A percentile compares a stretch with the other conserved stretches of the same genome.
Evolutionary conservation across 805 yeast species (phyloP).

Genomic region (Pichia paraexigua): DNA sequence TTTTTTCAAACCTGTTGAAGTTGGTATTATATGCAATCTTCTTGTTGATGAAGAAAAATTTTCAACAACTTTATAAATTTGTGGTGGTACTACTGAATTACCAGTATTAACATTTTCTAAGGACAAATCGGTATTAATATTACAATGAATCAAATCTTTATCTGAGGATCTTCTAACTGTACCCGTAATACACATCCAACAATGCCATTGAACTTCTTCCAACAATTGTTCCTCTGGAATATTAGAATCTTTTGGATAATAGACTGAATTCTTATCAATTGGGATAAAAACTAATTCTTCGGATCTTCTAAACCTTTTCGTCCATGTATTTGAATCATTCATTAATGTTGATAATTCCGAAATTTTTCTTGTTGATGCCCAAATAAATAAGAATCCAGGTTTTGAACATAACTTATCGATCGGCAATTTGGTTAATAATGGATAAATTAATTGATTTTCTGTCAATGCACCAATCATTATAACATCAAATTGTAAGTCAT

Average conservation of each 20-base stretch:
- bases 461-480: constrained; percentile 86
- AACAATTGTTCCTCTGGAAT: constrained; percentile 42
- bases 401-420: constrained; percentile 66
- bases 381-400: constrained; percentile 79
- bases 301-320: constrained; percentile 70
- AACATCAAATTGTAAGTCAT: constrained; percentile 69
- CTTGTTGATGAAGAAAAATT: constrained; percentile 79
- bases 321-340: constrained; percentile 30
- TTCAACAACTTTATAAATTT: constrained; percentile 76
- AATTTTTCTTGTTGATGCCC: constrained; percentile 77
- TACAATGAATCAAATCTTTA: constrained; percentile 80
- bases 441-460: constrained; percentile 62
- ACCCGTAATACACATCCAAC: constrained; percentile 97
- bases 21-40: constrained; percentile 79
- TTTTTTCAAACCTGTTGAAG: constrained; percentile 54
- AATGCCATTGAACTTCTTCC: constrained; percentile 84
- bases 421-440: constrained; percentile 58
- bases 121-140: constrained; percentile 81
- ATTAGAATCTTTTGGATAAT: constrained; percentile 49
- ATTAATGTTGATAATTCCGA: constrained; percentile 50
- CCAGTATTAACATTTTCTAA: constrained; percentile 44
- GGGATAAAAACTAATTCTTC: constrained; percentile 85
- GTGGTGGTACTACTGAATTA: constrained; percentile 57
- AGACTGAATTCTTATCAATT: constrained; percentile 53
- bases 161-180: constrained; percentile 84